Base-by-base conservation (phyloP, 345 rosid genomes). In the Gossypium ekmanianum region DNA sequence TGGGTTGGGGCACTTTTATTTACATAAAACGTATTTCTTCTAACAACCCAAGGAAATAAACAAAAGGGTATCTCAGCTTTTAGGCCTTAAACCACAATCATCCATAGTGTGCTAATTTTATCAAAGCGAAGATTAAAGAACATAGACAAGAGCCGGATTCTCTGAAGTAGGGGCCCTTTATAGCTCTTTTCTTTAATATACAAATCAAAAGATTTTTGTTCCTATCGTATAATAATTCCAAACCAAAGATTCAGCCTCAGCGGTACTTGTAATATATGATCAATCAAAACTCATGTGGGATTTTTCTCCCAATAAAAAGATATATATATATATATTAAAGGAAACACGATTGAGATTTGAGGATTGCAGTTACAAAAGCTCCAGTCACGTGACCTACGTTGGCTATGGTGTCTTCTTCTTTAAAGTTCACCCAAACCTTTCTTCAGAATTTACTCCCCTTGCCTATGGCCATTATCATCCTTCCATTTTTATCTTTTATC, bases 361-460 rank as follows among this genome's bases (percentile, higher is more conserved):
- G 78, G 61, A 75, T 78, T 71, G 56, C 78, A 63, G 81, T 86
- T 85, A 75, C 86, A 39, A 74, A 75, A 73, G 81, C 66, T 72
- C 66, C 61, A 39, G 77, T 87, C 89, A 88, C 90, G 90, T 81
- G 91, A 87, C 88, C 59, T 17, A 18, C 70, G 50, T 29, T 63
- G 20, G 52, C 71, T 66, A 13, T 26, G 4, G 71, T 41, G 8
- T 17, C 72, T 41, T 66, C n/a, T 61, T 27, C 48, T 67, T 48
- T 48, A 48, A 48, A 48, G 52, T 48, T 7, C 11, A 66, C 29
- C 54, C 26, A 44, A 44, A 43, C 27, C 51, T 34, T 13, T 67
- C 51, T 54, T 51, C 17, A 1, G 7, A 51, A 13, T 45, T 11
- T 45, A 67, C 82, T 61, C 81, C 63, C 61, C 24, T n/a, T 75